phyloP scores from a whole-genome alignment of 495 filamentous ascomycete genomes.

The Trichocladium antarcticum region DNA sequence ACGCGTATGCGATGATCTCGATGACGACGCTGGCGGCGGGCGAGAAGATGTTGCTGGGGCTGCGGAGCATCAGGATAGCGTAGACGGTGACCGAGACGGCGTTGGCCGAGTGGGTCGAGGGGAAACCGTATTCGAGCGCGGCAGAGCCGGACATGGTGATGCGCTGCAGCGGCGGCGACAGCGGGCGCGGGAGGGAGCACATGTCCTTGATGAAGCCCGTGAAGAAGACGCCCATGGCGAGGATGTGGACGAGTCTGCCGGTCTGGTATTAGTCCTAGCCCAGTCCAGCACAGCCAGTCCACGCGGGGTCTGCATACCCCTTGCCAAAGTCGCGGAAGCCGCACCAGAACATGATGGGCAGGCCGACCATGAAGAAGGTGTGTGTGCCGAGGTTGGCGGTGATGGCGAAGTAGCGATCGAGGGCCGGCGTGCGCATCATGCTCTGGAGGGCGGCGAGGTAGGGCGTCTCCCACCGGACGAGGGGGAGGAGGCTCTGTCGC shows the following conservation, averaged over 20 bases:
- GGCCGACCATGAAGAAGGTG: conserved; percentile 92
- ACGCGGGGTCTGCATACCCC: conserved; percentile 54
- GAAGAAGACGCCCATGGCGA: conserved; percentile 83
- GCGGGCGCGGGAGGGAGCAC: conserved; percentile 83
- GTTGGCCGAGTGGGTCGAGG: conserved; percentile 93
- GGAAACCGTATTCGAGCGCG: conserved; percentile 92
- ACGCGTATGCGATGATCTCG: conserved; percentile 61
- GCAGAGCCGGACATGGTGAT: conserved; percentile 96
- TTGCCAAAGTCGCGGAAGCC: conserved; percentile 70
- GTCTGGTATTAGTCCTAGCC: conserved; percentile 7
- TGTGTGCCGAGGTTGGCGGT: conserved; percentile 96
- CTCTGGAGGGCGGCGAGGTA: conserved; percentile 81
- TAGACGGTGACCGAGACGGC: conserved; percentile 91
- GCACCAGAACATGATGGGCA: conserved; percentile 94
- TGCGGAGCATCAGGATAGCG: conserved; percentile 53
- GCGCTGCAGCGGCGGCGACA: conserved; percentile 84
- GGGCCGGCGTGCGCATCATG: conserved; percentile 59
- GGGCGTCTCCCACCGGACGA: conserved; percentile 90
- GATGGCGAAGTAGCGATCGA: conserved; percentile 92
- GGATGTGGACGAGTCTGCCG: conserved; percentile 68
- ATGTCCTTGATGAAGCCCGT: conserved; percentile 92
- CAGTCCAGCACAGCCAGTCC: neutral
- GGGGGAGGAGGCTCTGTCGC: conserved; percentile 69
- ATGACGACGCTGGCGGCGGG: conserved; percentile 44
- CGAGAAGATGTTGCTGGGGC: conserved; percentile 42